Evolutionary conservation across 257 asterid species (phyloP).

Genomic region (Solanum boliviense): DNA sequence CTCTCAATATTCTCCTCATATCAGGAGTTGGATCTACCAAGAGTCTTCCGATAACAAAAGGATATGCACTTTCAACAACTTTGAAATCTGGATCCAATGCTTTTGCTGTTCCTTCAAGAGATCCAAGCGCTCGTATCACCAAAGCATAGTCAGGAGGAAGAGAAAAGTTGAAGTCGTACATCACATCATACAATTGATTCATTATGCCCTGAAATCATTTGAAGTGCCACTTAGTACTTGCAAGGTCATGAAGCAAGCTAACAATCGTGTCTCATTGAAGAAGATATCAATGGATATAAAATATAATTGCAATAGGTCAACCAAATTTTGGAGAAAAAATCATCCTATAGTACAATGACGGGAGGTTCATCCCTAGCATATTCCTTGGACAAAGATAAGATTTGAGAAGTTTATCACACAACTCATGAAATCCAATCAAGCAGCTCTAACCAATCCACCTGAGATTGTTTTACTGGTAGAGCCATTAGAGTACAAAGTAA

Average conservation of each 20-base stretch:
- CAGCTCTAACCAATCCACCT: neutral
- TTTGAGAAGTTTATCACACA: neutral
- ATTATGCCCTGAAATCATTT: conserved; percentile 63
- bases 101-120: conserved; percentile 99
- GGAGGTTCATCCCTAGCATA: neutral
- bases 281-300: neutral
- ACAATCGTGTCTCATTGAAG: neutral
- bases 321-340: neutral
- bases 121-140: conserved; percentile 93
- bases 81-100: conserved; percentile 88
- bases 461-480: neutral
- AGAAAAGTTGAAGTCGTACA: conserved; percentile 89
- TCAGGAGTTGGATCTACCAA: conserved; percentile 89
- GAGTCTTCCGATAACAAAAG: conserved; percentile 86
- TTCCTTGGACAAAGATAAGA: neutral
- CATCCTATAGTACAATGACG: neutral
- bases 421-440: neutral
- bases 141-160: conserved; percentile 98
- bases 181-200: conserved; percentile 72
- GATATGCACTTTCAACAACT: conserved; percentile 98
- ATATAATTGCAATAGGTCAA: neutral
- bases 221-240: neutral
- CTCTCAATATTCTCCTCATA: conserved; percentile 92
- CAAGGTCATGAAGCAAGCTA: neutral
- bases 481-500: neutral